Conservation (phyloP, 1,139 yeast genomes). For the Suhomyces wounanorum region DNA sequence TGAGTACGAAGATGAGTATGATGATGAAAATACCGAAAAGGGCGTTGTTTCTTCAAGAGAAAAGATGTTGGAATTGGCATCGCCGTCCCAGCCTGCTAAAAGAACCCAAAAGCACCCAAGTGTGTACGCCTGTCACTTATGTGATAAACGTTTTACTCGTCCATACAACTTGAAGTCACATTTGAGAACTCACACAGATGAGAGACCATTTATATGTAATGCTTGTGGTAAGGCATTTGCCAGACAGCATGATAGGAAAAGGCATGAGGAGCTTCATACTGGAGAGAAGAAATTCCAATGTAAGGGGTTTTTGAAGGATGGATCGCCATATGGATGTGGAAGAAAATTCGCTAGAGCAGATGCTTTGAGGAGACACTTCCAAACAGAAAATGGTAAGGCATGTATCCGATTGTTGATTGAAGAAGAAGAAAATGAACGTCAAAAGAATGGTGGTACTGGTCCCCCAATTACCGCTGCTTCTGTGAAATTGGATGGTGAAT, state of each 20-base stretch:
- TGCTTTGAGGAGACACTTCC: slow-evolving; percentile 90
- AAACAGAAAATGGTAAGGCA: slow-evolving; percentile 87
- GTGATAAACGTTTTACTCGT: slow-evolving; percentile 85
- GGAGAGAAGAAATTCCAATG: slow-evolving; percentile 91
- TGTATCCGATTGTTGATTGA: slow-evolving; percentile 77
- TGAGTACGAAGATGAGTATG: slow-evolving; percentile 16
- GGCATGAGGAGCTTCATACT: slow-evolving; percentile 91
- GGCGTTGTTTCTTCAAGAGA: slow-evolving; percentile 43
- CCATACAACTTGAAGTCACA: slow-evolving; percentile 93
- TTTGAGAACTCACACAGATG: slow-evolving; percentile 90
- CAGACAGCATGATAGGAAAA: slow-evolving; percentile 88
- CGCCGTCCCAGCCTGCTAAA: slow-evolving; percentile 50
- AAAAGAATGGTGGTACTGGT: slow-evolving; percentile 12
- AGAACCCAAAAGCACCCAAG: slow-evolving; percentile 77
- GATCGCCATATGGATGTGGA: slow-evolving; percentile 85
- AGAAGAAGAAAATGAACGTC: slow-evolving; percentile 54
- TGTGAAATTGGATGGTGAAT: slow-evolving; percentile 6
- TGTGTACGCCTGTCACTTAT: slow-evolving; percentile 76
- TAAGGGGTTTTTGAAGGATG: slow-evolving; percentile 67
- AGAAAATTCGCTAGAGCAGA: slow-evolving; percentile 93
- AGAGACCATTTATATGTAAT: slow-evolving; percentile 83
- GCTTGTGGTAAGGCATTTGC: slow-evolving; percentile 95
- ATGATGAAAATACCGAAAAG: slow-evolving; percentile 13
- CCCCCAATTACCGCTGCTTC: slow-evolving; percentile 14
- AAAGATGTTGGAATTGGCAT: slow-evolving; percentile 64